These are phyloP conservation scores for Cyclotella baltica DNA, from an alignment of 108 stramenopile species.

Conservation along the genomic window DNA sequence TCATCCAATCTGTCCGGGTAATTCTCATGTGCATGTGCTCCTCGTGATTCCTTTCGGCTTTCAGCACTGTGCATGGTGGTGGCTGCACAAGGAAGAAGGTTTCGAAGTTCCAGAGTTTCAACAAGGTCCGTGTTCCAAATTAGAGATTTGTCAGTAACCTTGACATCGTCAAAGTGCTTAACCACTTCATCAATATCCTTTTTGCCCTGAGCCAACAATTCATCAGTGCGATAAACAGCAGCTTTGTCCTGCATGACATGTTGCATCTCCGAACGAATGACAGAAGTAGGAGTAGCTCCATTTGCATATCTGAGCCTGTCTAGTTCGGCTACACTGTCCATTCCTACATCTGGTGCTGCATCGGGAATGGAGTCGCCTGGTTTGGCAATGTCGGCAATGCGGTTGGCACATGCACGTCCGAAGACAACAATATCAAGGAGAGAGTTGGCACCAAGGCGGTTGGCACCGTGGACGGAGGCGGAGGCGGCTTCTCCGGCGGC, in stretches of 20 bases:
- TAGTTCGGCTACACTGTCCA: conserved; percentile 87
- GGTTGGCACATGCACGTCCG: conserved; percentile 96
- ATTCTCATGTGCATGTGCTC: conserved; percentile 99
- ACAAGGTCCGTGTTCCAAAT: conserved; percentile 99
- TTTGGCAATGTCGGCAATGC: conserved; percentile 95
- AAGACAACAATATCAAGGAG: conserved; percentile 99
- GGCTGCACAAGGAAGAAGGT: conserved; percentile 93
- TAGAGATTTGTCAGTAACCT: conserved; percentile 93
- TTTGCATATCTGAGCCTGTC: conserved; percentile 90
- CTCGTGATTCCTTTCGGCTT: conserved; percentile 95
- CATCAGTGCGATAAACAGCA: conserved; percentile 96
- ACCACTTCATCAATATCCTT: conserved; percentile 92
- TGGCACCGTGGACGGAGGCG: conserved; percentile 99
- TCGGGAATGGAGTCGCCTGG: conserved; percentile 89
- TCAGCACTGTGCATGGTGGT: conserved; percentile 98
- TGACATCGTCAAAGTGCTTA: conserved; percentile 84
- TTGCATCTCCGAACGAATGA: conserved; percentile 95
- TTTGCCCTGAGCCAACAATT: conserved; percentile 87
- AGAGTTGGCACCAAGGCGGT: conserved; percentile 98
- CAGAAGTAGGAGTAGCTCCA: conserved; percentile 84
- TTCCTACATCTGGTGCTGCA: conserved; percentile 81
- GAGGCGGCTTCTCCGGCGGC: conserved; percentile 98
- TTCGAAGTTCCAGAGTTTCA: conserved; percentile 94
- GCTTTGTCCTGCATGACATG: conserved; percentile 98
- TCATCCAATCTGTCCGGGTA: conserved; percentile 95